phyloP scores from a whole-genome alignment of 768 basidiomycete genomes.

The Vishniacozyma victoriae region DNA sequence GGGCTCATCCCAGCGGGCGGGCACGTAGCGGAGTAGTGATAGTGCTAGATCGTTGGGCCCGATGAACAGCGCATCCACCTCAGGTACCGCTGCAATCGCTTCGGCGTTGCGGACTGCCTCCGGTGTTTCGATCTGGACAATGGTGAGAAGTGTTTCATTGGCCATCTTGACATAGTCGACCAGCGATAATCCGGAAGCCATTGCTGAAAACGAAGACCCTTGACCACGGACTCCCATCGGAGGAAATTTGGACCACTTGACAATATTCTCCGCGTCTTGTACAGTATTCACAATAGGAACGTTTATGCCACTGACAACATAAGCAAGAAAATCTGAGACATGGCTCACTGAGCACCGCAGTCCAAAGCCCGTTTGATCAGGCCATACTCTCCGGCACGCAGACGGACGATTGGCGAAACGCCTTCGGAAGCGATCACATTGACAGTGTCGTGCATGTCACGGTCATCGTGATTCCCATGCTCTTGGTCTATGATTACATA shows the following conservation, averaged over 20 bases:
- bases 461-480: conserved; percentile 16
- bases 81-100: not conserved
- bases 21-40: conserved; percentile 7
- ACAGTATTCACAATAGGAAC: not conserved
- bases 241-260: not conserved
- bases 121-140: not conserved
- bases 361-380: not conserved
- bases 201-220: not conserved
- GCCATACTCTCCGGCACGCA: not conserved
- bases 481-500: conserved; percentile 19
- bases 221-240: not conserved
- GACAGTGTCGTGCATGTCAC: not conserved
- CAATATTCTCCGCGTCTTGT: not conserved
- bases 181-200: conserved; percentile 46
- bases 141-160: not conserved
- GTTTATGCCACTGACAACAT: conserved; percentile 53
- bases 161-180: not conserved
- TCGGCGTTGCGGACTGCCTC: not conserved
- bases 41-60: not conserved
- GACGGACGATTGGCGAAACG: not conserved
- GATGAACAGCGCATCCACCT: not conserved
- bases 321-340: not conserved
- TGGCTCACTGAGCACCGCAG: not conserved
- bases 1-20: conserved; percentile 15
- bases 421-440: not conserved